Evolutionary conservation across 805 yeast species (phyloP).

Genomic region (Barnettozyma pratensis): DNA sequence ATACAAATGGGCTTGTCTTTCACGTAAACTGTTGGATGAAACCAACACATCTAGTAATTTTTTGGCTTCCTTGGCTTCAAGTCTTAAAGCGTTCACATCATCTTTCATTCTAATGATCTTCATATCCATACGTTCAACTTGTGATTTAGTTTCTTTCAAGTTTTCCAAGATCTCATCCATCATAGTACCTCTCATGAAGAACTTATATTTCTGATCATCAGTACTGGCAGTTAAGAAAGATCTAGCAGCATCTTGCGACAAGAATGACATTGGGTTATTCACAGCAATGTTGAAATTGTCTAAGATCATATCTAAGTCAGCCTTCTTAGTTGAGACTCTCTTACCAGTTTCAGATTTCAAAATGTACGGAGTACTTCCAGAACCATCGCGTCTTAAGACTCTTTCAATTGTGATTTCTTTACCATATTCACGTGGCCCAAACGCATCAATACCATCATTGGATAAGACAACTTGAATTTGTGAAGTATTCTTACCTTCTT

Average conservation of each 20-base stretch:
- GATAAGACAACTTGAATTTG: constrained; percentile 58
- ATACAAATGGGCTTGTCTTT: constrained; percentile 34
- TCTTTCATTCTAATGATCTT: constrained; percentile 35
- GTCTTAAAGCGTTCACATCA: constrained; percentile 33
- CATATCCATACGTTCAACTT: constrained; percentile 32
- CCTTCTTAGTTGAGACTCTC: constrained; percentile 54
- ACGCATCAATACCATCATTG: constrained; percentile 65
- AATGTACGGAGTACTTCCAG: constrained; percentile 44
- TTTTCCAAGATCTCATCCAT: constrained; percentile 61
- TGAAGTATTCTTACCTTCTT: constrained; percentile 70
- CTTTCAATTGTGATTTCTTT: constrained; percentile 65
- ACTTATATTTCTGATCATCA: constrained; percentile 64
- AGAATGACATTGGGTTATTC: constrained; percentile 85
- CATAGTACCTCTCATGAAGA: constrained; percentile 77
- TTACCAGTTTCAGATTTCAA: constrained; percentile 49
- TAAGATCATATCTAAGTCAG: constrained; percentile 62
- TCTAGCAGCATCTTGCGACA: constrained; percentile 92
- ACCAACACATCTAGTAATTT: constrained; percentile 34
- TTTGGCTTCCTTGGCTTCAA: constrained; percentile 38
- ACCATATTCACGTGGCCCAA: constrained; percentile 62
- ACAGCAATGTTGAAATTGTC: constrained; percentile 71
- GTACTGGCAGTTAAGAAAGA: constrained; percentile 78
- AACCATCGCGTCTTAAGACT: constrained; percentile 43
- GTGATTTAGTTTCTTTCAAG: constrained; percentile 36
- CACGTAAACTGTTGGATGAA: constrained; percentile 36